phyloP scores from a whole-genome alignment of 2,329 filamentous ascomycete species.

The Neobulgaria alba region DNA sequence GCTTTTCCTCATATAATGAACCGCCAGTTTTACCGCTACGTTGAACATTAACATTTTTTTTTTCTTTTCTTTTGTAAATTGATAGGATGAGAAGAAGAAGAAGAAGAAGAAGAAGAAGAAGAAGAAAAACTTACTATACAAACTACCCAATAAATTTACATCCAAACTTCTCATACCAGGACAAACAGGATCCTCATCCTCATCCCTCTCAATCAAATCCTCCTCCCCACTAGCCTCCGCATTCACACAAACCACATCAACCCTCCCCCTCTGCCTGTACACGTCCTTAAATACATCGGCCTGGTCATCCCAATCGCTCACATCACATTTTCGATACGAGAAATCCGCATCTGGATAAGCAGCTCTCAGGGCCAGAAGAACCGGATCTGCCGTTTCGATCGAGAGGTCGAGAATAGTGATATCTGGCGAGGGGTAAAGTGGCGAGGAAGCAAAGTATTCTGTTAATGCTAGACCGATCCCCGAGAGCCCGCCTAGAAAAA shows the following conservation, averaged over 20 bases:
- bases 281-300: conserved; percentile 18
- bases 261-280: conserved; percentile 16
- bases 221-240: conserved; percentile 18
- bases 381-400: conserved; percentile 9
- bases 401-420: conserved; percentile 18
- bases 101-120: background rate
- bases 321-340: conserved; percentile 21
- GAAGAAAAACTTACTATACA: conserved; percentile 15
- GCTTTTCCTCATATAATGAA: conserved; percentile 43
- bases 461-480: conserved; percentile 70
- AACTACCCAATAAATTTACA: conserved; percentile 18
- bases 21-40: conserved; percentile 39
- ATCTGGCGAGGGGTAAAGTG: conserved; percentile 7
- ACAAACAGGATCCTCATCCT: conserved; percentile 8
- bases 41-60: background rate
- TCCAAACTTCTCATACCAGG: conserved; percentile 20
- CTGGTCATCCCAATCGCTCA: conserved; percentile 21
- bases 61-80: background rate
- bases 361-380: conserved; percentile 8
- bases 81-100: background rate
- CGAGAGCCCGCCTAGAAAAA: conserved; percentile 59
- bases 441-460: conserved; percentile 29
- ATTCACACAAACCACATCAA: conserved; percentile 27
- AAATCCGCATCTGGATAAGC: conserved; percentile 12
- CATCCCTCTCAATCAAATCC: conserved; percentile 10